A percentile compares a stretch with the other conserved stretches of the same genome.
phyloP scores from a whole-genome alignment of 371 early-diverging fungal genomes.

The Mucor plumbeus region DNA sequence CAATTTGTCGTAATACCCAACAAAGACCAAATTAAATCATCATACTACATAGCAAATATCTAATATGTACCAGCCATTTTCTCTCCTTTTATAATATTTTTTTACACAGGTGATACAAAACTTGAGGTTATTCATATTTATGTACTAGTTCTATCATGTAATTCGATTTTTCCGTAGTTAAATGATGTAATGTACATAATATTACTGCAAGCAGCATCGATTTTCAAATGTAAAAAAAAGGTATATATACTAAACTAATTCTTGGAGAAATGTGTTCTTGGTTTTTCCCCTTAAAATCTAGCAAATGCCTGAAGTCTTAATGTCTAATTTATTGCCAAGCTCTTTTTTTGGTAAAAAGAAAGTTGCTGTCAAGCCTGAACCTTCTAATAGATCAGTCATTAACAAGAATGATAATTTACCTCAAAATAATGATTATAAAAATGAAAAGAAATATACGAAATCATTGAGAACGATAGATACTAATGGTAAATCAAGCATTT shows the following conservation, averaged over 20 bases:
- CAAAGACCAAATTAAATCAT: too few relatives aligned
- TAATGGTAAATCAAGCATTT: background rate
- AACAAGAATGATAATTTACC: background rate
- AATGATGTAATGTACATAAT: conserved; percentile 2
- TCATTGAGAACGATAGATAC: background rate
- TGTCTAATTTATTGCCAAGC: background rate
- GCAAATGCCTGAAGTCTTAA: background rate
- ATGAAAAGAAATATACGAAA: background rate
- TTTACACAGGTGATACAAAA: background rate
- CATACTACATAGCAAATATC: too few relatives aligned
- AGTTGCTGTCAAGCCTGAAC: background rate
- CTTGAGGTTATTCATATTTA: background rate
- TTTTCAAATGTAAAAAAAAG: background rate
- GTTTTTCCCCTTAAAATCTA: background rate
- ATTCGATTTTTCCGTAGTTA: conserved; percentile 1
- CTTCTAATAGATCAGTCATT: background rate
- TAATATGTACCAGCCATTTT: too few relatives aligned
- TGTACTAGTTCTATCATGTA: conserved; percentile 3
- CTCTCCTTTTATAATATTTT: too few relatives aligned
- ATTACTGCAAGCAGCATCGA: background rate
- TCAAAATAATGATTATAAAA: background rate
- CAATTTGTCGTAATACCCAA: too few relatives aligned
- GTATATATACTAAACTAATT: background rate
- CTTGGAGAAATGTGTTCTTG: too few relatives aligned
- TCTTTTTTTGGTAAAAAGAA: background rate